Conservation (phyloP, 1,284 basidiomycete genomes). For the Ceratobasidium sp. region DNA sequence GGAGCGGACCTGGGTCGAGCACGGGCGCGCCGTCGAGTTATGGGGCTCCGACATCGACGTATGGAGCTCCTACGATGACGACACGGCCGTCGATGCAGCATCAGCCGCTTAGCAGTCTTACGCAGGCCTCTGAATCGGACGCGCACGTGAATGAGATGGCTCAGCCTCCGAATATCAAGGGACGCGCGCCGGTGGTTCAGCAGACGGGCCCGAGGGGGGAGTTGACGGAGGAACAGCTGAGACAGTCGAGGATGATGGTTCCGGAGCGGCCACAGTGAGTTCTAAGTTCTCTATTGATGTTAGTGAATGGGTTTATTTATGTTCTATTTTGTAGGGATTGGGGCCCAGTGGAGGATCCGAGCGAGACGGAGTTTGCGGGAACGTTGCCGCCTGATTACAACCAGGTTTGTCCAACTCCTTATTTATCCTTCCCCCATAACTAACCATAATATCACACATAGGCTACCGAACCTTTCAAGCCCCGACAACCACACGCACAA, state of each 20-base stretch:
- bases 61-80: not conserved
- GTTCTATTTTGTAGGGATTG: not conserved
- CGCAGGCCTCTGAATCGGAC: slow-evolving; percentile 2
- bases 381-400: slow-evolving; percentile 18
- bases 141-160: not conserved
- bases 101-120: slow-evolving; percentile 19
- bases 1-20: not conserved
- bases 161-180: slow-evolving; percentile 6
- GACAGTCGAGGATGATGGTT: slow-evolving; percentile 4
- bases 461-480: slow-evolving; percentile 14
- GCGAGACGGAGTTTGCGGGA: not conserved
- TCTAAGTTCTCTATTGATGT: not conserved
- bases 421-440: not conserved
- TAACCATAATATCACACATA: not conserved
- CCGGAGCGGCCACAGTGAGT: slow-evolving; percentile 14
- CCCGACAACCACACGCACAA: not conserved
- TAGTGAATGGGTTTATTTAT: not conserved
- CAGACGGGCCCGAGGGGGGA: not conserved
- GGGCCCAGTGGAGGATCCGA: slow-evolving; percentile 2
- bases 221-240: slow-evolving; percentile 9
- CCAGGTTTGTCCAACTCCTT: not conserved
- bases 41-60: not conserved
- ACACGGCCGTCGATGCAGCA: slow-evolving; percentile 8
- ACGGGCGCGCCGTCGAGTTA: not conserved
- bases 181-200: not conserved